phyloP scores from a whole-genome alignment of 129 eudicot genomes.

The Tagetes erecta region DNA sequence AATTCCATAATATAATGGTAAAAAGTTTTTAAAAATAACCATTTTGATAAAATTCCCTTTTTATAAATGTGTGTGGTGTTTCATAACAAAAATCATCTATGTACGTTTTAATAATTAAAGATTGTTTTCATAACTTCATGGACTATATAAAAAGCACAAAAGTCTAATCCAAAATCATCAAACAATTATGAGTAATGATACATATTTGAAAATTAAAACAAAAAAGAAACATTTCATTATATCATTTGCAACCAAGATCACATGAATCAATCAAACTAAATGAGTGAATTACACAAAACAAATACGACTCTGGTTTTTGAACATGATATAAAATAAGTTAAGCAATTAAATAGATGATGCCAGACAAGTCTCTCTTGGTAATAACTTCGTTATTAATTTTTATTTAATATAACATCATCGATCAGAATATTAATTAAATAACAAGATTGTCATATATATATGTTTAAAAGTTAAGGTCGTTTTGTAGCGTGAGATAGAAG shows the following conservation, averaged over 20 bases:
- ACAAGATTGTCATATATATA: neutral
- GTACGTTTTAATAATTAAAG: neutral
- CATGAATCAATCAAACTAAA: too few relatives aligned
- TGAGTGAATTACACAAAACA: too few relatives aligned
- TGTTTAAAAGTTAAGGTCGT: neutral
- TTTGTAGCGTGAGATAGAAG: constrained; percentile 24
- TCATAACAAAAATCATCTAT: too few relatives aligned
- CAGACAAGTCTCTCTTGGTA: neutral
- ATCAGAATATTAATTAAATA: neutral
- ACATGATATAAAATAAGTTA: neutral
- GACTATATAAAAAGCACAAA: neutral
- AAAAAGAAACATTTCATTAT: neutral
- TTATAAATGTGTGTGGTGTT: too few relatives aligned
- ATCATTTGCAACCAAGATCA: too few relatives aligned
- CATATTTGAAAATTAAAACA: neutral
- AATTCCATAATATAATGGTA: too few relatives aligned
- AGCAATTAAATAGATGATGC: neutral
- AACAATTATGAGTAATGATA: neutral
- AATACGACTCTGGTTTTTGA: neutral
- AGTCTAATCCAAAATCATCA: neutral
- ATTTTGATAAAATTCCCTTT: too few relatives aligned
- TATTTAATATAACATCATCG: neutral
- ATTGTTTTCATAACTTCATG: neutral
- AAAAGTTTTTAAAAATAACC: too few relatives aligned
- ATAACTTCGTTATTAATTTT: neutral